phyloP scores from a whole-genome alignment of 495 filamentous ascomycete genomes.

The Tuber umbilicatum region DNA sequence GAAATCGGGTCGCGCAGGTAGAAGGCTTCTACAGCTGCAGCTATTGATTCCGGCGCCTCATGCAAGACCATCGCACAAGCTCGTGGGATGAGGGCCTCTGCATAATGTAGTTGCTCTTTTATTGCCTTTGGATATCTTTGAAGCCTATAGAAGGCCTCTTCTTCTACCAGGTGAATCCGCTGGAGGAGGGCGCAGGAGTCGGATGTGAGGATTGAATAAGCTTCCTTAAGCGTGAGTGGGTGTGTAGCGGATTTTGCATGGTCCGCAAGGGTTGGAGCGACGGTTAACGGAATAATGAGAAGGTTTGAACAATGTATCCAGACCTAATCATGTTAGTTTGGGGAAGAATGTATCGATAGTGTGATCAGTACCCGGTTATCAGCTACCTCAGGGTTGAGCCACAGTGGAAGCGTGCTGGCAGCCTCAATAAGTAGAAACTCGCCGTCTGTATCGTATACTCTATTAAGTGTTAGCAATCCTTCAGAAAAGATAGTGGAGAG shows the following conservation, averaged over 20 bases:
- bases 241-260: conserved; percentile 18
- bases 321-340: conserved; percentile 45
- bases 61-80: conserved; percentile 77
- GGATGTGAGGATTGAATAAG: conserved; percentile 17
- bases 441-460: conserved; percentile 78
- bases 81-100: conserved; percentile 66
- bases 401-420: conserved; percentile 75
- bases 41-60: conserved; percentile 62
- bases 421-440: conserved; percentile 95
- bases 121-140: conserved; percentile 62
- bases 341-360: not conserved
- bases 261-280: conserved; percentile 16
- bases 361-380: conserved; percentile 58
- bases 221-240: conserved; percentile 31
- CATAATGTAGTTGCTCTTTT: conserved; percentile 65
- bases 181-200: conserved; percentile 5
- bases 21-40: conserved; percentile 81
- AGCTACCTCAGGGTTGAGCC: conserved; percentile 88
- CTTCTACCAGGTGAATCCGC: conserved; percentile 55
- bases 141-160: conserved; percentile 83
- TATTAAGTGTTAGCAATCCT: not conserved
- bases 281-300: conserved; percentile 58
- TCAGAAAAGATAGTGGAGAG: not conserved
- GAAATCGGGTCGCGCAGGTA: conserved; percentile 82
- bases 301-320: conserved; percentile 74